Base-by-base conservation (phyloP, 768 basidiomycete genomes). In the Pleurotus tuoliensis region DNA sequence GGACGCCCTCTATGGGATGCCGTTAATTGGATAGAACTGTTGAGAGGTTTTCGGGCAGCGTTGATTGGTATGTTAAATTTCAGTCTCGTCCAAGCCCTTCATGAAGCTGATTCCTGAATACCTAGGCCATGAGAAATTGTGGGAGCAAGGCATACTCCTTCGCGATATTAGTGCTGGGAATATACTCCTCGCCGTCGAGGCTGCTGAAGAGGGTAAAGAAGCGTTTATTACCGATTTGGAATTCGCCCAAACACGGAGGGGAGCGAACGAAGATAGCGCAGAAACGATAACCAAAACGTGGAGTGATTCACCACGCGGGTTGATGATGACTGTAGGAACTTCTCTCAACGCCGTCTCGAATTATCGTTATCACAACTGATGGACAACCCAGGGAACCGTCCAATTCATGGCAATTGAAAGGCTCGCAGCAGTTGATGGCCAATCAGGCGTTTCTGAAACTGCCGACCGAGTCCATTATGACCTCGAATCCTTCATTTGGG, bases 1-100 rank as follows among this genome's bases (percentile, higher is more conserved):
- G 64, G 63, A 24, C 58, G 60, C 3, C 55, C 64, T 18, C 38
- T 66, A n/a, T 63, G 61, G 62, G 62, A 64, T 38, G 61, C 53
- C 53, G 47, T 15, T 9, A 54, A 60, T 34, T 57, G 62, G 51
- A 48, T 49, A 16, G 59, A 64, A 15, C 45, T 63, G n/a, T 56
- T 64, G 15, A 27, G 37, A 30, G 62, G 56, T 11, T 52, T 64
- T 15, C 52, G 60, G 22, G 59, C 52, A 39, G 62, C 60, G 18
- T 44, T 62, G 38, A 25, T 55, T 20, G 58, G 62, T 61, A 11
- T 4, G 50, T 47, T 22, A 8, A 2, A 7, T n/a, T 7, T 16
- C 5, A 3, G 7, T 44, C 13, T 44, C 3, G n/a, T 7, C 7
- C 3, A 34, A 9, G 30, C 7, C 30, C 7, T n/a, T 5, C 8